Percentiles rank a stretch among this genome's conserved stretches.
Conservation (phyloP, 305 asterid species). For the Solanum aculeatissimum region DNA sequence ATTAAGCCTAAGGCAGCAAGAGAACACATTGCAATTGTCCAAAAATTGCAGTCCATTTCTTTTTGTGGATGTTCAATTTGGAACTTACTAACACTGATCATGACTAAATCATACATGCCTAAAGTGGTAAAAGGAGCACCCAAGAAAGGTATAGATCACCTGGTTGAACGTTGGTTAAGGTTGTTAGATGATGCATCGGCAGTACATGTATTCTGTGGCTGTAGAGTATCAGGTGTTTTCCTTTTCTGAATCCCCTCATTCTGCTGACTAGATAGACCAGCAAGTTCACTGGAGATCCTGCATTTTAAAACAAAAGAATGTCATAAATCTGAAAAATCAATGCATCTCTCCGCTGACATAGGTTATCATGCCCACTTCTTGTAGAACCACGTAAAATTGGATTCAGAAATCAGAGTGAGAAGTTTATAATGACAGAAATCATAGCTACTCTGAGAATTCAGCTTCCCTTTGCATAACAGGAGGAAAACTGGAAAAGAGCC, state of each 20-base stretch:
- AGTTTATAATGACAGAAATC: background rate
- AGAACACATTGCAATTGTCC: background rate
- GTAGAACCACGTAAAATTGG: background rate
- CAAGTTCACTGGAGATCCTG: slow-evolving; percentile 67
- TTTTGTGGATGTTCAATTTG: background rate
- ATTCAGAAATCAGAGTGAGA: background rate
- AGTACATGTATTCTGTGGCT: slow-evolving; percentile 20
- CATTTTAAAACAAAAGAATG: background rate
- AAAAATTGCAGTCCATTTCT: background rate
- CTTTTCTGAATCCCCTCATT: slow-evolving; percentile 31
- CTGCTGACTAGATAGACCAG: slow-evolving; percentile 37
- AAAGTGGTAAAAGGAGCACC: background rate
- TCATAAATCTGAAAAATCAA: background rate
- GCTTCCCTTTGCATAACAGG: background rate
- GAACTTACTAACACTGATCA: background rate
- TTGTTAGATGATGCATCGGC: slow-evolving; percentile 31
- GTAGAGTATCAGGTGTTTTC: slow-evolving; percentile 16
- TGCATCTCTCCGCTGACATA: background rate
- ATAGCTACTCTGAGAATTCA: background rate
- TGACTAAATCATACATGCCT: background rate
- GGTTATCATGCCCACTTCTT: background rate
- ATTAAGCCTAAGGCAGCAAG: background rate
- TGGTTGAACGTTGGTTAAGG: slow-evolving; percentile 20
- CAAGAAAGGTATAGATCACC: slow-evolving; percentile 18
- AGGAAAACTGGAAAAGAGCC: background rate